These are phyloP conservation scores for Candida chauliodis DNA, from an alignment of 805 yeast genomes.

Conservation along the genomic window DNA sequence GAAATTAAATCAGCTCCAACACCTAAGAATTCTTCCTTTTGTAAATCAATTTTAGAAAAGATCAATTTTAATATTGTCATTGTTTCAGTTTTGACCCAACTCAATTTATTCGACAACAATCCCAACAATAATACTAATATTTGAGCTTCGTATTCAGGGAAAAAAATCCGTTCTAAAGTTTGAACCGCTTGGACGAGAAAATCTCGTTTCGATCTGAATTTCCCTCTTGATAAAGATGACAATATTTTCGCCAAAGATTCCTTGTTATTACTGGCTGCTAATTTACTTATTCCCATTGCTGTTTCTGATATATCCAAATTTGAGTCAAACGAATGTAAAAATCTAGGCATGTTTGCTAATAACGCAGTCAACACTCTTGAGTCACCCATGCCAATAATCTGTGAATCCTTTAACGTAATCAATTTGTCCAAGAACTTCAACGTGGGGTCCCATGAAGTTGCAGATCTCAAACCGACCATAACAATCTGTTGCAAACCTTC, in stretches of 20 bases:
- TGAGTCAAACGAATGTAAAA: constrained; percentile 71
- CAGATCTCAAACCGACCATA: constrained; percentile 78
- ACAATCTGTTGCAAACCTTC: constrained; percentile 82
- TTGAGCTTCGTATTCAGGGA: constrained; percentile 72
- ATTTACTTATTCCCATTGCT: constrained; percentile 42
- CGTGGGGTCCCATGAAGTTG: constrained; percentile 75
- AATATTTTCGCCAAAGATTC: constrained; percentile 66
- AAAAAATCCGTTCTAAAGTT: constrained; percentile 63
- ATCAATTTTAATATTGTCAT: constrained; percentile 71
- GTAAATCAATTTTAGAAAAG: constrained; percentile 74
- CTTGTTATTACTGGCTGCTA: constrained; percentile 59
- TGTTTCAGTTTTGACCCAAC: constrained; percentile 80
- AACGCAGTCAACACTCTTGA: constrained; percentile 68
- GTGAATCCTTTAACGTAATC: constrained; percentile 63
- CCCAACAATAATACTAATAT: constrained; percentile 75
- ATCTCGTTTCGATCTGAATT: constrained; percentile 88
- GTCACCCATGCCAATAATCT: constrained; percentile 70
- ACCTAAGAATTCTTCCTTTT: constrained; percentile 74
- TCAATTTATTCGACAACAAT: constrained; percentile 66
- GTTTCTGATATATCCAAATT: constrained; percentile 47
- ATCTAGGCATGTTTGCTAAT: constrained; percentile 78
- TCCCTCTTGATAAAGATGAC: constrained; percentile 68
- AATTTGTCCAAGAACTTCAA: constrained; percentile 70
- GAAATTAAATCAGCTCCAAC: constrained; percentile 94
- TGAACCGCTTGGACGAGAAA: constrained; percentile 77